These are phyloP conservation scores for Globisporangium parvum DNA, from an alignment of 352 stramenopile species.

Conservation along the genomic window DNA sequence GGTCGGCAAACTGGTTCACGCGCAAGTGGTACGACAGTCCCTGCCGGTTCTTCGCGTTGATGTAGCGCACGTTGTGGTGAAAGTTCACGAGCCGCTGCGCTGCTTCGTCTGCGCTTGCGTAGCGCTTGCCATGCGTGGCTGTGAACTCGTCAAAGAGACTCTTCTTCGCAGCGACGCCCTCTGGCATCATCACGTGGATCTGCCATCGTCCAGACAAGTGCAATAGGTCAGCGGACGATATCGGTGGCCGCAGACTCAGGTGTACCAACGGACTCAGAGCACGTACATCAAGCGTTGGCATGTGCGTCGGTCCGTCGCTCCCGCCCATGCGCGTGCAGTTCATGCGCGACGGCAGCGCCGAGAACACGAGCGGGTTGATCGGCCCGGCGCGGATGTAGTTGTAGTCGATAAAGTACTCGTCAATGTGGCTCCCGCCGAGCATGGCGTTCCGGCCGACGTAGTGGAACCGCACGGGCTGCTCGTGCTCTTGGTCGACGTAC, in stretches of 20 bases:
- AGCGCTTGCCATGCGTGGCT: conserved; percentile 50
- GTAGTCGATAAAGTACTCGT: conserved; percentile 90
- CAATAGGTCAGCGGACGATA: not conserved
- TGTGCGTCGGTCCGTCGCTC: conserved; percentile 38
- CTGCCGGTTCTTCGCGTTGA: conserved; percentile 83
- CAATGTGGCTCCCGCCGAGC: conserved; percentile 84
- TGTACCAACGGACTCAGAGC: not conserved
- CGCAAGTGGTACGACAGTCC: conserved; percentile 70
- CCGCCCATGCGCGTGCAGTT: conserved; percentile 70
- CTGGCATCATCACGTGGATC: conserved; percentile 81
- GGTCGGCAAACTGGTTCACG: conserved; percentile 82
- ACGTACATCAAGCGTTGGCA: conserved; percentile 59
- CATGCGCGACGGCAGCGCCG: conserved; percentile 62
- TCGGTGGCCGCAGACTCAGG: conserved; percentile 1
- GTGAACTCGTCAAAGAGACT: conserved; percentile 66
- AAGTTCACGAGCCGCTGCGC: conserved; percentile 56
- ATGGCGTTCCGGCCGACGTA: conserved; percentile 83
- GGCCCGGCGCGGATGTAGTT: conserved; percentile 75
- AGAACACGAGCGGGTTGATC: conserved; percentile 61
- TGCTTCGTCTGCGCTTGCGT: conserved; percentile 38
- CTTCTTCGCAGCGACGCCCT: conserved; percentile 50
- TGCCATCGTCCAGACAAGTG: conserved; percentile 22
- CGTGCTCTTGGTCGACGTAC: conserved; percentile 73
- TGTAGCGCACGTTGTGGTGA: conserved; percentile 80
- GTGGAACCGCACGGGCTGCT: conserved; percentile 79